Evolutionary conservation across 441 rosid species (phyloP), one percentile per base, ranked within the genome.

Genomic region (Euphorbia schlechtendalii): DNA sequence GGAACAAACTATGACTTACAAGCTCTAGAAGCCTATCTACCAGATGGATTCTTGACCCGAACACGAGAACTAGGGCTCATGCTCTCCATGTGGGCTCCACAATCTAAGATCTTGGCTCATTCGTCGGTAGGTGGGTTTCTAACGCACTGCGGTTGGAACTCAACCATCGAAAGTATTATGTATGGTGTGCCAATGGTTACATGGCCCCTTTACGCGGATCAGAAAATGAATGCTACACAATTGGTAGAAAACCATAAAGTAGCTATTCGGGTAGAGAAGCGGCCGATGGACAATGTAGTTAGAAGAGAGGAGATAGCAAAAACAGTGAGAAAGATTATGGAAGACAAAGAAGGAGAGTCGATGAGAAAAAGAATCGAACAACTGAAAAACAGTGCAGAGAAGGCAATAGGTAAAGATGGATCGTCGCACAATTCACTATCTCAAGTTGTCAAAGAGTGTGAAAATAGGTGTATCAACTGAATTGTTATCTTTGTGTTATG

Each of bases 141-240:
- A n/a, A n/a, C n/a, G n/a, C n/a, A n/a, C n/a, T n/a, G n/a, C n/a
- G n/a, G n/a, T n/a, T n/a, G n/a, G n/a, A n/a, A n/a, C n/a, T n/a
- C n/a, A n/a, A n/a, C n/a, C n/a, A n/a, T n/a, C n/a, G n/a, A n/a
- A n/a, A n/a, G n/a, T n/a, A 0, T 70, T 0, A 60, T 57, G 17
- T 74, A 76, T 2, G 87, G 87, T 24, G 82, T 84, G 30, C 87
- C 88, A 0, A 80, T 88, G 77, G 59, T 84, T 18, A 81, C 74
- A 1, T 84, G 84, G 90, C 96, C 88, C 5, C 10, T 86, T 17
- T 82, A 76, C 6, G 84, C 84, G 0, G 84, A 89, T 65, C 89
- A 86, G 59, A 82, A 25, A 64, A 73, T 82, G 85, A 86, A 84
- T 24, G 84, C 83, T 0, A 59, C 82, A 0, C 2, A 80, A 63